These are phyloP conservation scores for Plectranthus barbatus DNA, from an alignment of 257 asterid species.

Conservation along the genomic window DNA sequence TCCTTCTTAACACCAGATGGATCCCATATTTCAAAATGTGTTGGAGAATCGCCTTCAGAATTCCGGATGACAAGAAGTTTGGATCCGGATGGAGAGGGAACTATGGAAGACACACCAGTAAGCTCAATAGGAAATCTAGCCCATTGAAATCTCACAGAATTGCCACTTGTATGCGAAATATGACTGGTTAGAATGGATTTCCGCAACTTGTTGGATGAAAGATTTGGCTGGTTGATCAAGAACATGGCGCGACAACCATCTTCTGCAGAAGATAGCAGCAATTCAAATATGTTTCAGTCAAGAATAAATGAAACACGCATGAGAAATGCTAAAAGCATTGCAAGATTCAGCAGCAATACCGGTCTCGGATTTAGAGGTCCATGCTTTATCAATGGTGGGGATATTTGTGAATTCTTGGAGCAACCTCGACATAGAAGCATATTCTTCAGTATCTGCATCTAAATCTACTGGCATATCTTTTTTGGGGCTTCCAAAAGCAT, in stretches of 20 bases:
- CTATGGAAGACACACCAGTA: slow-evolving; percentile 49
- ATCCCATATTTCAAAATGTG: slow-evolving; percentile 77
- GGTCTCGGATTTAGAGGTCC: slow-evolving; percentile 52
- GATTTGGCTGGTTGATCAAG: slow-evolving; percentile 60
- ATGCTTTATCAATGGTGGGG: slow-evolving; percentile 78
- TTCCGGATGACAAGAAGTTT: slow-evolving; percentile 66
- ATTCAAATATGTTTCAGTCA: not conserved
- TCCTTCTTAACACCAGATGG: slow-evolving; percentile 55
- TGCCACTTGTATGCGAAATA: slow-evolving; percentile 24
- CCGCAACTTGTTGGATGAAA: slow-evolving; percentile 58
- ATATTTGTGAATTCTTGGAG: slow-evolving; percentile 68
- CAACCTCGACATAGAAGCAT: slow-evolving; percentile 40
- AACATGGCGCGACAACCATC: slow-evolving; percentile 66
- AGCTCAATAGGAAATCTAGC: slow-evolving; percentile 72
- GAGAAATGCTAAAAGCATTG: too few species aligned
- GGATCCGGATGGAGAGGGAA: slow-evolving; percentile 87
- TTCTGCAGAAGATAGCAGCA: slow-evolving; percentile 23
- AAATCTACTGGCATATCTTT: slow-evolving; percentile 20
- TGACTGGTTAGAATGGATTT: slow-evolving; percentile 52
- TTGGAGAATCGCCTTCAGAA: slow-evolving; percentile 57
- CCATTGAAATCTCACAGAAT: slow-evolving; percentile 56
- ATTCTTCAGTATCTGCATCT: slow-evolving; percentile 40
- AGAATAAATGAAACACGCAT: not conserved
- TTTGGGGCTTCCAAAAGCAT: slow-evolving; percentile 22
- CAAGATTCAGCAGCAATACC: slow-evolving; percentile 28